Percentiles rank a stretch among this genome's conserved stretches.
Conservation (phyloP, 163 green algal genomes). For the Chloroidium sp. region DNA sequence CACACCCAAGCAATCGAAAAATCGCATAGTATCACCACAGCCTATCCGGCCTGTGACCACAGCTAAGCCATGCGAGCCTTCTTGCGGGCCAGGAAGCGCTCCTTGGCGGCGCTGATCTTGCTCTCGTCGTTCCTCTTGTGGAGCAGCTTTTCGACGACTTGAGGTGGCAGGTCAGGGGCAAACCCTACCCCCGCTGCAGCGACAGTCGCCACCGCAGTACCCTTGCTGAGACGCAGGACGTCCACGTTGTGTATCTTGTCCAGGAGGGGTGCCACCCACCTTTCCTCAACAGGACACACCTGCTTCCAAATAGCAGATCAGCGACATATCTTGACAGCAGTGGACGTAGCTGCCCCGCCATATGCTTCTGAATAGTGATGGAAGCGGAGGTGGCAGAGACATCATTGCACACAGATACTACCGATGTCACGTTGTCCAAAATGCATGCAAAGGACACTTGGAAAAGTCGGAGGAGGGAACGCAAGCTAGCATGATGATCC, state of each 20-base stretch:
- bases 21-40: neutral
- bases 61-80: neutral
- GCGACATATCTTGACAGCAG: too few species aligned
- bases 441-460: too few species aligned
- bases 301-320: conserved; percentile 13
- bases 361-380: too few species aligned
- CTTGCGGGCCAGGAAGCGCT: conserved; percentile 60
- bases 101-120: conserved; percentile 48
- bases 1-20: neutral
- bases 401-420: too few species aligned
- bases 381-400: too few species aligned
- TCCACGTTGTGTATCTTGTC: conserved; percentile 63
- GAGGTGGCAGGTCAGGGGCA: neutral
- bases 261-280: conserved; percentile 68
- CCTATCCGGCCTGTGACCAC: neutral
- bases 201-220: conserved; percentile 16
- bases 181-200: conserved; percentile 6
- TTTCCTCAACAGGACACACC: conserved; percentile 63
- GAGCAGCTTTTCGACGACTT: too few species aligned
- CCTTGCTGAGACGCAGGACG: conserved; percentile 60
- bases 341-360: too few species aligned
- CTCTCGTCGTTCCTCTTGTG: conserved; percentile 33
- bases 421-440: too few species aligned
- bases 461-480: too few species aligned
- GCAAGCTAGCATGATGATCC: too few species aligned